phyloP scores from a whole-genome alignment of 306 rosid species.

The Cucurbita moschata region DNA sequence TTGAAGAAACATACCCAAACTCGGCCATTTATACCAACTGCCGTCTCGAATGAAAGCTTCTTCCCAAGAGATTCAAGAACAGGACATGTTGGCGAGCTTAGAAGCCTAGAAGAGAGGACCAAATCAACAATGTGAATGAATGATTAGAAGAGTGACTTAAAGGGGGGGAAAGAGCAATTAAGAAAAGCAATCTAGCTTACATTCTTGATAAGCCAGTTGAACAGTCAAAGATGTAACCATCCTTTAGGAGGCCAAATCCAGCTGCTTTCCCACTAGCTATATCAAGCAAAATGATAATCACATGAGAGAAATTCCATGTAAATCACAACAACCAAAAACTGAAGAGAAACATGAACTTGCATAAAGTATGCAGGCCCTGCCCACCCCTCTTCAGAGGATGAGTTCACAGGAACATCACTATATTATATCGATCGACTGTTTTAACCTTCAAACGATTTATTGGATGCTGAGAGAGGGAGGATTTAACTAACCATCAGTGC shows the following conservation, averaged over 20 bases:
- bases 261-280: conserved; percentile 78
- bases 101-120: conserved; percentile 28
- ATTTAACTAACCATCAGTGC: conserved; percentile 61
- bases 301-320: background rate
- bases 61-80: conserved; percentile 75
- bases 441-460: background rate
- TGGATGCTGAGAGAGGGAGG: background rate
- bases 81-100: conserved; percentile 68
- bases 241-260: conserved; percentile 66
- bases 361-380: background rate
- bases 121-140: background rate
- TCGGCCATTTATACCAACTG: conserved; percentile 78
- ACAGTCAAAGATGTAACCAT: conserved; percentile 74
- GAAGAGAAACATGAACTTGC: conserved; percentile 1
- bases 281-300: conserved; percentile 1
- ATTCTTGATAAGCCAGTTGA: conserved; percentile 73
- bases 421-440: background rate
- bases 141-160: background rate
- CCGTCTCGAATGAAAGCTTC: conserved; percentile 79
- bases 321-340: background rate
- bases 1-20: conserved; percentile 52
- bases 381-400: background rate
- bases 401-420: background rate
- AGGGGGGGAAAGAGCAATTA: background rate
- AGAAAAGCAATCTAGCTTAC: conserved; percentile 21